Evolutionary conservation across 2,329 filamentous ascomycete genomes (phyloP), one percentile per base, ranked within the genome.

Genomic region (Aspergillus nomiae): DNA sequence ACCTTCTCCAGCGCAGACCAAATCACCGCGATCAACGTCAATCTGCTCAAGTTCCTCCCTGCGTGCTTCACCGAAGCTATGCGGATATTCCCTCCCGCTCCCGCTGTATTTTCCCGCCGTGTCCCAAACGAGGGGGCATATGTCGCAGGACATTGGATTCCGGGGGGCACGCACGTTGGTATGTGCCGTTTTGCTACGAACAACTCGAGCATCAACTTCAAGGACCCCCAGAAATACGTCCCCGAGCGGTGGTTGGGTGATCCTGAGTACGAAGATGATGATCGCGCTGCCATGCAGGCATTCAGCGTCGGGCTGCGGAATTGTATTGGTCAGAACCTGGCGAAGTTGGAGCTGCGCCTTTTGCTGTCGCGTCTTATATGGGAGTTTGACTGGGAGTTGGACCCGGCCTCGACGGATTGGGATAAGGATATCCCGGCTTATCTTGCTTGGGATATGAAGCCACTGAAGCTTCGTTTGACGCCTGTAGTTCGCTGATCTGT

Each of bases 21-120:
- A 10, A 60, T 55, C 11, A 46, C 28, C 4, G 21, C 34, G 2
- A 45, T 32, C 12, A 12, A 14, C 24, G 38, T 34, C 21, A 21
- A 28, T 12, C 30, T 59, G 7, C 57, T 69, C 11, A 46, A 53
- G 14, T 72, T 70, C 51, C 56, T 73, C 3, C 56, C 56, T 4
- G 69, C 68, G n/a, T 66, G 70, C 26, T 41, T 69, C n/a, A 63
- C 63, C 21, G 71, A 73, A 56, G 57, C 64, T 10, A 30, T 73
- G 32, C 65, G 70, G 8, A 62, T 68, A 10, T 70, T 67, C 50
- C 70, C 71, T 14, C 68, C 70, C 8, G 57, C 71, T n/a, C 64
- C 68, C 8, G 56, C 59, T 4, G 63, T 59, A n/a, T 59, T 72
- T 28, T 54, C 68, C 11, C 65, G 70, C 3, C 56, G 69, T 16